These are phyloP conservation scores for Dipteronia sinensis DNA, from an alignment of 345 rosid genomes.

Conservation along the genomic window DNA sequence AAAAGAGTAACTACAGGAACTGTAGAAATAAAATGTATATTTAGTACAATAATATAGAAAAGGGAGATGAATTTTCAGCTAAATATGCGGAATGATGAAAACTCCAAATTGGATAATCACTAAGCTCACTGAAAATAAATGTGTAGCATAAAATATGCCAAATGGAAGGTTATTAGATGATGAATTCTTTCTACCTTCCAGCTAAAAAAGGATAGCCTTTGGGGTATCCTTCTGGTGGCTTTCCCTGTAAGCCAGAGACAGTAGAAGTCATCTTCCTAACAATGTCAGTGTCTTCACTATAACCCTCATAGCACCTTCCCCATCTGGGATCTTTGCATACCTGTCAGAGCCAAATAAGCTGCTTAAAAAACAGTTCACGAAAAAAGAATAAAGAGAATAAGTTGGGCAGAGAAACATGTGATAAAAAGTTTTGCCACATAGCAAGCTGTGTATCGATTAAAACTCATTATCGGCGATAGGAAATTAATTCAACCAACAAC, in stretches of 20 bases:
- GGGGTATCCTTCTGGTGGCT: conserved; percentile 69
- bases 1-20: not conserved
- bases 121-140: not conserved
- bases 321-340: conserved; percentile 81
- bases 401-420: not conserved
- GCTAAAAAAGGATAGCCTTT: conserved; percentile 78
- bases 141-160: not conserved
- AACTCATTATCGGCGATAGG: too few relatives aligned
- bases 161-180: conserved; percentile 13
- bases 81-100: not conserved
- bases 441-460: not conserved
- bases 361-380: not conserved
- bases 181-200: conserved; percentile 57
- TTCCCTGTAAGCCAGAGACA: conserved; percentile 76
- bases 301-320: conserved; percentile 91
- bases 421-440: too few relatives aligned
- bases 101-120: not conserved
- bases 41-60: not conserved
- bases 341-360: conserved; percentile 42
- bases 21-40: too few relatives aligned
- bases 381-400: not conserved
- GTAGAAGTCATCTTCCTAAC: conserved; percentile 70
- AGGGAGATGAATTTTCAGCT: not conserved
- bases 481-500: conserved; percentile 1
- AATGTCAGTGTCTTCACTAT: conserved; percentile 60